A percentile compares a stretch with the other conserved stretches of the same genome.
Evolutionary conservation across 2,329 filamentous ascomycete species (phyloP).

Genomic region (Trichoderma oligosporum): DNA sequence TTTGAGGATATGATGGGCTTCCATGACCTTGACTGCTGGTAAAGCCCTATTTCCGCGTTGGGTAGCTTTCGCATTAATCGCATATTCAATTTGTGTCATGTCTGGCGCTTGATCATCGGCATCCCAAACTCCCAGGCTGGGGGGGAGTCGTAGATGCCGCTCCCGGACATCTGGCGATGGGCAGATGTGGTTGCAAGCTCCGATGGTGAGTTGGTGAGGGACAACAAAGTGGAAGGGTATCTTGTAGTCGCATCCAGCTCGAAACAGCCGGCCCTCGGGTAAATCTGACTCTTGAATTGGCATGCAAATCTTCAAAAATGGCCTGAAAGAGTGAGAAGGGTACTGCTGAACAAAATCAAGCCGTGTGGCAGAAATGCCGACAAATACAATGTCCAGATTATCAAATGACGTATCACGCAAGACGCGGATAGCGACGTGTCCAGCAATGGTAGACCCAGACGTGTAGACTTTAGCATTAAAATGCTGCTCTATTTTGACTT

Average conservation of each 20-base stretch:
- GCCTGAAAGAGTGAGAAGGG: slow-evolving; percentile 47
- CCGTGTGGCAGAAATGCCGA: slow-evolving; percentile 48
- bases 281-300: slow-evolving; percentile 46
- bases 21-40: slow-evolving; percentile 35
- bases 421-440: slow-evolving; percentile 46
- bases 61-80: slow-evolving; percentile 45
- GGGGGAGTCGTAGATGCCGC: slow-evolving; percentile 51
- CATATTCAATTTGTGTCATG: slow-evolving; percentile 54
- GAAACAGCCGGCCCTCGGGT: slow-evolving; percentile 46
- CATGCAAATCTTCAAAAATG: slow-evolving; percentile 55
- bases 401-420: slow-evolving; percentile 48
- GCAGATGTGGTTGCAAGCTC: slow-evolving; percentile 51
- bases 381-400: slow-evolving; percentile 49
- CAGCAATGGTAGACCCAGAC: slow-evolving; percentile 49
- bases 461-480: slow-evolving; percentile 55
- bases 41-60: slow-evolving; percentile 20
- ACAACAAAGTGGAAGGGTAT: slow-evolving; percentile 59
- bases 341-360: slow-evolving; percentile 49
- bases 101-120: slow-evolving; percentile 52
- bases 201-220: slow-evolving; percentile 54
- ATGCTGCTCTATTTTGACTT: slow-evolving; percentile 51
- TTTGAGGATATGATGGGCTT: slow-evolving; percentile 44
- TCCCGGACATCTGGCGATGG: slow-evolving; percentile 45
- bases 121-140: slow-evolving; percentile 51
- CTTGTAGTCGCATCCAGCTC: slow-evolving; percentile 45